Evolutionary conservation across 1,284 basidiomycete genomes (phyloP).

Genomic region (Boletellus deceptivus): DNA sequence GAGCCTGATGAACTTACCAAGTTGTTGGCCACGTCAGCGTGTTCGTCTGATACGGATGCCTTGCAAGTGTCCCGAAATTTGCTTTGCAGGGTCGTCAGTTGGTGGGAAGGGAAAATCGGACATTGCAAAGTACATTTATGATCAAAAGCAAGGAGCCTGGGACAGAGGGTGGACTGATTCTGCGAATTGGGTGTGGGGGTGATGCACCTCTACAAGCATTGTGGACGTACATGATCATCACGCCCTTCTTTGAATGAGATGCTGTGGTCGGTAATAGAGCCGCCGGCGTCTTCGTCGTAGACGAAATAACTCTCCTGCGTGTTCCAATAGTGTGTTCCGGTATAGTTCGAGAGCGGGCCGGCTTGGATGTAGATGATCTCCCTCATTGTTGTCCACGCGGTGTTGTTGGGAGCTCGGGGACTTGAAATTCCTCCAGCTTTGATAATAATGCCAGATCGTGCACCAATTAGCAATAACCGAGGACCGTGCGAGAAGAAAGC

Average conservation of each 20-base stretch:
- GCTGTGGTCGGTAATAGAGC: slow-evolving; percentile 48
- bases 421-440: no score
- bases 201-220: not conserved
- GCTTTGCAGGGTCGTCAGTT: slow-evolving; percentile 37
- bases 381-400: slow-evolving; percentile 46
- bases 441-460: no score
- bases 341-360: slow-evolving; percentile 62
- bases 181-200: slow-evolving; percentile 28
- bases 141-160: slow-evolving; percentile 65
- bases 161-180: slow-evolving; percentile 58
- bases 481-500: no score
- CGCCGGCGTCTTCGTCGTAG: slow-evolving; percentile 42
- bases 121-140: slow-evolving; percentile 48
- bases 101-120: not conserved
- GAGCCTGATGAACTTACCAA: slow-evolving; percentile 21
- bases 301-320: slow-evolving; percentile 69
- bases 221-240: slow-evolving; percentile 41
- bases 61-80: slow-evolving; percentile 61
- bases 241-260: slow-evolving; percentile 65
- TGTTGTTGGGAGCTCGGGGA: no score
- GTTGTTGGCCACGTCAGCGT: slow-evolving; percentile 33
- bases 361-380: slow-evolving; percentile 79
- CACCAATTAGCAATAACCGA: no score
- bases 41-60: slow-evolving; percentile 27
- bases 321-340: slow-evolving; percentile 80